Conservation (phyloP, 306 rosid species). For the Vigna radiata region DNA sequence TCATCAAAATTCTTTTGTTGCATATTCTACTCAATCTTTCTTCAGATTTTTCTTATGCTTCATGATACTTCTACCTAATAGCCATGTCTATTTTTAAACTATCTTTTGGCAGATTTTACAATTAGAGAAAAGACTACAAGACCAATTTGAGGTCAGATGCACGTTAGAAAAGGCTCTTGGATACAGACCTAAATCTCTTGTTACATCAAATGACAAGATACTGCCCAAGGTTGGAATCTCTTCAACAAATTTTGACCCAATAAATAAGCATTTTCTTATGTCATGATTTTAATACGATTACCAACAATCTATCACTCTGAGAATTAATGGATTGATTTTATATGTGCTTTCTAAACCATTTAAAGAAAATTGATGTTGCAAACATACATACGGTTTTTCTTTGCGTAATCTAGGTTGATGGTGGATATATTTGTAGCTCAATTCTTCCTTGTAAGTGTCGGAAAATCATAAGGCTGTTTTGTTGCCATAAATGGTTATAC, state of each 20-base stretch:
- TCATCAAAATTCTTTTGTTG: conserved; percentile 7
- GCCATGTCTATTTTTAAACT: conserved; percentile 36
- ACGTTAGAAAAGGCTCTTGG: conserved; percentile 84
- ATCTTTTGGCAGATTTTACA: conserved; percentile 68
- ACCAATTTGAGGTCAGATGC: conserved; percentile 75
- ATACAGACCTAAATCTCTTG: conserved; percentile 60
- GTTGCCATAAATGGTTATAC: neutral
- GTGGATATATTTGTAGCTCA: conserved; percentile 22
- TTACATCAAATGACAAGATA: conserved; percentile 46
- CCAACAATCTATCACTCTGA: neutral
- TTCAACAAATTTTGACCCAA: conserved; percentile 28
- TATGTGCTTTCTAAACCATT: neutral
- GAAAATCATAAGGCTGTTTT: neutral
- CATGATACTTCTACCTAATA: conserved; percentile 1
- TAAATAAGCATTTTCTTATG: conserved; percentile 12
- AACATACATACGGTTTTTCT: conserved; percentile 7
- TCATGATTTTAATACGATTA: conserved; percentile 1
- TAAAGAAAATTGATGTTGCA: conserved; percentile 12
- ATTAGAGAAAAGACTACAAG: conserved; percentile 77
- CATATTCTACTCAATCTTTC: conserved; percentile 33
- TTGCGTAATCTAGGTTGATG: neutral
- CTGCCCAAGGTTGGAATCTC: conserved; percentile 70
- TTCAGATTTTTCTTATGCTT: conserved; percentile 7
- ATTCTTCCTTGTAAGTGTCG: neutral
- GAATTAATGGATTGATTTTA: neutral